Percentiles rank a stretch among this genome's conserved stretches.
phyloP scores from a whole-genome alignment of 148 eudicot genomes.

The Chenopodium berlandieri region DNA sequence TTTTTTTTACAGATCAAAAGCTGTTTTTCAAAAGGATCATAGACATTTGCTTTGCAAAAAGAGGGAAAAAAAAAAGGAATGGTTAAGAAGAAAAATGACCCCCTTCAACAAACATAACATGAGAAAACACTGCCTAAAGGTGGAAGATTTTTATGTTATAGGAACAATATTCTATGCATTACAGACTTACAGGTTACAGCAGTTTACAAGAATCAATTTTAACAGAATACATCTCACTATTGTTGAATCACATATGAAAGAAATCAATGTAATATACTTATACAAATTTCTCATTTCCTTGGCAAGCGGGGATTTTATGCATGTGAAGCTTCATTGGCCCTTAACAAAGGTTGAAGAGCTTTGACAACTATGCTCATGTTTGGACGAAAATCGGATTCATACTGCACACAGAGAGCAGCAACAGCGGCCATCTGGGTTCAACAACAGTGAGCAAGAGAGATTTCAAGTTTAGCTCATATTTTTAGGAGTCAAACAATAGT shows the following conservation, averaged over 20 bases:
- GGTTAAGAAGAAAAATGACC: not conserved
- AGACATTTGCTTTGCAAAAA: not conserved
- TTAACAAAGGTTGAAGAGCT: conserved; percentile 74
- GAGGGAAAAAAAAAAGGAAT: not conserved
- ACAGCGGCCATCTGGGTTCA: conserved; percentile 77
- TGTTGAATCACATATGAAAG: conserved; percentile 18
- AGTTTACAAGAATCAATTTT: conserved; percentile 3
- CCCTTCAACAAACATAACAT: not conserved
- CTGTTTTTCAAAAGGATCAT: not conserved
- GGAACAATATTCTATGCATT: conserved; percentile 13
- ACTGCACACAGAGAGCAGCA: conserved; percentile 84
- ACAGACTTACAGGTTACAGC: conserved; percentile 15
- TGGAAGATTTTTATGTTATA: not conserved
- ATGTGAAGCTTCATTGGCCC: conserved; percentile 42
- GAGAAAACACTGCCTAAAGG: not conserved
- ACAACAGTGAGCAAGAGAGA: not conserved
- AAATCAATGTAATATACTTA: conserved; percentile 22
- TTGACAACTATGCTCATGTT: conserved; percentile 82
- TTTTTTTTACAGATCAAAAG: not conserved
- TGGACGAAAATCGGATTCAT: conserved; percentile 79
- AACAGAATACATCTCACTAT: conserved; percentile 17
- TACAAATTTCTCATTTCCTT: conserved; percentile 2
- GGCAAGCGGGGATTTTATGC: conserved; percentile 7
- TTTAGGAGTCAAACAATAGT: not conserved
- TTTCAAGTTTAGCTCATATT: not conserved